Conservation (phyloP, 169 alveolate genomes). For the Ichthyophthirius multifiliis region DNA sequence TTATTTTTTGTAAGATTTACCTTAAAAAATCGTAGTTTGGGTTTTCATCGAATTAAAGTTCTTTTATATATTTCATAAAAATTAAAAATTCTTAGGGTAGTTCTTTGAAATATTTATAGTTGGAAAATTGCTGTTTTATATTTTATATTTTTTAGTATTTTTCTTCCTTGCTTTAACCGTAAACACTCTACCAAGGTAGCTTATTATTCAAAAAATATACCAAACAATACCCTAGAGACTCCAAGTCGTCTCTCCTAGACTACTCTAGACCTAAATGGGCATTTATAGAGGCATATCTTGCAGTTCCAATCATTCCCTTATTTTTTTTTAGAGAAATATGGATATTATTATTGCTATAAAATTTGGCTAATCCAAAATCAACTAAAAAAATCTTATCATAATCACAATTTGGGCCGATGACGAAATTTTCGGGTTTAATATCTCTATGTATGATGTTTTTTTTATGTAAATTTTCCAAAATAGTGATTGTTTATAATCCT, state of each 20-base stretch:
- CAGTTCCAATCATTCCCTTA: slow-evolving; percentile 47
- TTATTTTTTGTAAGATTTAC: slow-evolving; percentile 26
- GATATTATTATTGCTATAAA: slow-evolving; percentile 40
- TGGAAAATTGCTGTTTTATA: slow-evolving; percentile 49
- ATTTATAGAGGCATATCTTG: slow-evolving; percentile 42
- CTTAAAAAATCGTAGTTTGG: slow-evolving; percentile 54
- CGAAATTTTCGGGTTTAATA: slow-evolving; percentile 70
- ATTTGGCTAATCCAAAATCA: slow-evolving; percentile 68
- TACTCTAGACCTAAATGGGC: slow-evolving; percentile 59
- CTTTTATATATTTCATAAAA: slow-evolving; percentile 38
- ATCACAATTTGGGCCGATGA: slow-evolving; percentile 44
- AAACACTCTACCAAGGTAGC: slow-evolving; percentile 76
- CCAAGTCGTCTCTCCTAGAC: slow-evolving; percentile 73
- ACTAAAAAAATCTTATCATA: slow-evolving; percentile 49
- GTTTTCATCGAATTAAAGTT: slow-evolving; percentile 44
- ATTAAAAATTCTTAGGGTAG: slow-evolving; percentile 50
- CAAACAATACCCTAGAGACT: slow-evolving; percentile 70
- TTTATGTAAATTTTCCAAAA: slow-evolving; percentile 61
- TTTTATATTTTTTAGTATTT: slow-evolving; percentile 60
- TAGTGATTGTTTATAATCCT: slow-evolving; percentile 15
- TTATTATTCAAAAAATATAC: slow-evolving; percentile 60
- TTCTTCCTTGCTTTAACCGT: slow-evolving; percentile 49
- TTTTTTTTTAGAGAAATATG: slow-evolving; percentile 46
- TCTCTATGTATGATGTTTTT: slow-evolving; percentile 66
- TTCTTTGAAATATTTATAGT: slow-evolving; percentile 60